These are phyloP conservation scores for Heterobasidion annosum DNA, from an alignment of 1,284 basidiomycete species.

Conservation along the genomic window DNA sequence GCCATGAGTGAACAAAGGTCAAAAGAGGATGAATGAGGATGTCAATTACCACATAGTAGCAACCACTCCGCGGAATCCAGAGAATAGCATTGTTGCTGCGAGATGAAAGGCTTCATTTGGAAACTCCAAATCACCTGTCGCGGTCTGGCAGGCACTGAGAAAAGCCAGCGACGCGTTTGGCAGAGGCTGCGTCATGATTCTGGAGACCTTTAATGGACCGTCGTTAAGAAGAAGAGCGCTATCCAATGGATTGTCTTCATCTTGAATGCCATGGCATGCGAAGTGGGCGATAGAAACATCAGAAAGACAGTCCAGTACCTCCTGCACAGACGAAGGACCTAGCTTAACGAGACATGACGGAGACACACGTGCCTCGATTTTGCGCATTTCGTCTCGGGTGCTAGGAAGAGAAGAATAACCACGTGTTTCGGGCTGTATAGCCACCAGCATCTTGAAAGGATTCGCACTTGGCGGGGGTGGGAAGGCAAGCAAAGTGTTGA, in stretches of 20 bases:
- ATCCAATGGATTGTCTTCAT: neutral
- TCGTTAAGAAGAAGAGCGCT: conserved; percentile 1
- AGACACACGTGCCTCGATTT: neutral
- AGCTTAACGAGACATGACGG: conserved; percentile 6
- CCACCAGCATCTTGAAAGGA: neutral
- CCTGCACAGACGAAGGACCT: conserved; percentile 2
- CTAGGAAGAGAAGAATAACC: neutral
- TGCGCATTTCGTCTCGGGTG: neutral
- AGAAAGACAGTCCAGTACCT: neutral
- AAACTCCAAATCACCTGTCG: neutral
- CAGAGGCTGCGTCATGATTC: neutral
- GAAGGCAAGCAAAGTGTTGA: conserved; percentile 1
- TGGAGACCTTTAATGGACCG: neutral
- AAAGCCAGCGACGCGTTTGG: neutral
- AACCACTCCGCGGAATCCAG: conserved; percentile 14
- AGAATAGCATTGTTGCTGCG: conserved; percentile 16
- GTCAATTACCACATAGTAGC: conserved; percentile 17
- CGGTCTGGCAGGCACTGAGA: conserved; percentile 3
- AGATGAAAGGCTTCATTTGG: conserved; percentile 11
- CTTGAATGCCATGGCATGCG: conserved; percentile 1
- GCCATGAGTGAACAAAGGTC: too few species aligned
- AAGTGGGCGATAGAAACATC: neutral
- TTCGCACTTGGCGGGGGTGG: neutral
- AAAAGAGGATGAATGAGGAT: conserved; percentile 6
- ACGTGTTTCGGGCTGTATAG: conserved; percentile 1